Percentiles rank a stretch among this genome's conserved stretches.
Evolutionary conservation across 2,329 filamentous ascomycete genomes (phyloP).

Genomic region (Botrytis fragariae): DNA sequence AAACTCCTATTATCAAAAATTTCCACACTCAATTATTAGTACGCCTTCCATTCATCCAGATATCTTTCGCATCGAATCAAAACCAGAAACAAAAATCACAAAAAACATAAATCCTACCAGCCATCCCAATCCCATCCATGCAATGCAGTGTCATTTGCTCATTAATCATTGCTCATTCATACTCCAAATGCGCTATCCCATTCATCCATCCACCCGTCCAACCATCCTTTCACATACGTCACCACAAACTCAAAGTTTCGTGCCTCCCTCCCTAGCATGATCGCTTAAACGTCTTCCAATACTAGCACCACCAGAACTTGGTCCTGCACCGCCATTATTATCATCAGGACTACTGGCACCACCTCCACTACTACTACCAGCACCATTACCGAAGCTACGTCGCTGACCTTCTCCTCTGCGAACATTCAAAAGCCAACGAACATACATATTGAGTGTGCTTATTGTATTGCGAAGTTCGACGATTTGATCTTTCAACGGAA

Average conservation of each 20-base stretch:
- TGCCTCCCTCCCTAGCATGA: constrained; percentile 10
- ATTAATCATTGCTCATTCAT: constrained; percentile 9
- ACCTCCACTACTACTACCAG: neutral
- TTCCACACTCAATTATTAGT: constrained; percentile 4
- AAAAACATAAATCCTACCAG: constrained; percentile 5
- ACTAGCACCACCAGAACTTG: constrained; percentile 9
- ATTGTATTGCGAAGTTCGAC: constrained; percentile 46
- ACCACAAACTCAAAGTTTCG: constrained; percentile 1
- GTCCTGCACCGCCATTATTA: constrained; percentile 8
- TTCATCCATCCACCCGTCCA: neutral
- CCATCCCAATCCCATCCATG: neutral
- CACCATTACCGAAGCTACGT: constrained; percentile 6
- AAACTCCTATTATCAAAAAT: neutral
- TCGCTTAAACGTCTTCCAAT: constrained; percentile 14
- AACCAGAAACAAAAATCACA: neutral
- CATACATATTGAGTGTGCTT: constrained; percentile 39
- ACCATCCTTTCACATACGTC: neutral
- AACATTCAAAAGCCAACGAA: constrained; percentile 39
- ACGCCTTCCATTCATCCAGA: constrained; percentile 10
- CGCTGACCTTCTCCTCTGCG: constrained; percentile 36
- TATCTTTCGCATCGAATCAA: neutral
- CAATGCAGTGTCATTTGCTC: constrained; percentile 3
- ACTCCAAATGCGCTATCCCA: constrained; percentile 8
- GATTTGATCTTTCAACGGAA: constrained; percentile 62
- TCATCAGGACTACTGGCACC: neutral